phyloP scores from a whole-genome alignment of 1,284 basidiomycete genomes.

The Earliella scabrosa region DNA sequence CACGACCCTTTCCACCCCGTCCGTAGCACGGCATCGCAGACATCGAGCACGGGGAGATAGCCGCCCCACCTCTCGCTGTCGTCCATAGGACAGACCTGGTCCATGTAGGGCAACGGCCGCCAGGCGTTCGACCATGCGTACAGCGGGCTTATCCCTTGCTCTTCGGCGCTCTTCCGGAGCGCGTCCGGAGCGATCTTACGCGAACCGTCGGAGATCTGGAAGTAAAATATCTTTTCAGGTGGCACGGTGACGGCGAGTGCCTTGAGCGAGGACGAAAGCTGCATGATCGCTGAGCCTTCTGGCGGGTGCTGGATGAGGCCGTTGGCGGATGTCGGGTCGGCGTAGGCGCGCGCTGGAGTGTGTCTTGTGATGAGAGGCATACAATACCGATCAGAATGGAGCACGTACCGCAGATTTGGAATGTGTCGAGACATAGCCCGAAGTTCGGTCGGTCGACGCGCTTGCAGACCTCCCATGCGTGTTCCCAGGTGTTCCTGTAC shows the following conservation, averaged over 20 bases:
- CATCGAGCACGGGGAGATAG: constrained; percentile 34
- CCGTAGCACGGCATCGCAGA: constrained; percentile 32
- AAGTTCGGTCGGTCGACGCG: constrained; percentile 37
- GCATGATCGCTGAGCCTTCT: constrained; percentile 15
- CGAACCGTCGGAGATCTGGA: constrained; percentile 37
- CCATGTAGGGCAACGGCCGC: constrained; percentile 34
- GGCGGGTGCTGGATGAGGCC: constrained; percentile 17
- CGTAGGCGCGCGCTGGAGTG: constrained; percentile 25
- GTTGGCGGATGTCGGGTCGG: constrained; percentile 27
- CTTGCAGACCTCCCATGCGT: constrained; percentile 38
- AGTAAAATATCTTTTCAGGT: constrained; percentile 35
- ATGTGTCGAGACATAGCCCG: constrained; percentile 38
- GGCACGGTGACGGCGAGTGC: constrained; percentile 26
- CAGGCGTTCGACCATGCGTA: constrained; percentile 37
- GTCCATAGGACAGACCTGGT: constrained; percentile 15
- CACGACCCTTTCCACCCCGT: constrained; percentile 38
- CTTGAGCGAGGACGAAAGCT: constrained; percentile 27
- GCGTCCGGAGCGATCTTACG: constrained; percentile 22
- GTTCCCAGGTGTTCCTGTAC: constrained; percentile 35
- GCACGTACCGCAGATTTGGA: constrained; percentile 33
- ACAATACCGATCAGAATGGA: neutral
- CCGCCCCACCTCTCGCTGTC: constrained; percentile 22
- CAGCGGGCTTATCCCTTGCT: constrained; percentile 31
- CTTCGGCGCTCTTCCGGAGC: constrained; percentile 26
- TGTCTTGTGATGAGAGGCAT: neutral